phyloP scores from a whole-genome alignment of 495 filamentous ascomycete genomes.

The Collariella sp. region DNA sequence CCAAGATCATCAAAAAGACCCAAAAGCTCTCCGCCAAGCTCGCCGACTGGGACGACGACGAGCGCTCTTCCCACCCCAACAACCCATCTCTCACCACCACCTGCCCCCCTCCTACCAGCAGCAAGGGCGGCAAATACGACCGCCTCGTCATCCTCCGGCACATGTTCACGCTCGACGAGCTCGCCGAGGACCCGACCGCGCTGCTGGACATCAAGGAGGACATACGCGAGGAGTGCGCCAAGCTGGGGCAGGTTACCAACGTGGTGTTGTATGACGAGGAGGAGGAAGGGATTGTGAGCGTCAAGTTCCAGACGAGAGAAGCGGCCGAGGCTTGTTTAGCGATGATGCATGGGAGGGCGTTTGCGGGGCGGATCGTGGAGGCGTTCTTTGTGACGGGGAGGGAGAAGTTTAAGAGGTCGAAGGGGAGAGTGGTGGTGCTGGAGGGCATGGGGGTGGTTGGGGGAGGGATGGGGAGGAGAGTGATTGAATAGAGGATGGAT shows the following conservation, averaged over 20 bases:
- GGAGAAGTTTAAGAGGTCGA: conserved; percentile 69
- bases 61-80: conserved; percentile 25
- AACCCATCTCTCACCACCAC: conserved; percentile 23
- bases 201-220: conserved; percentile 91
- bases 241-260: conserved; percentile 82
- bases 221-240: conserved; percentile 79
- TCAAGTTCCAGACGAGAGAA: conserved; percentile 61
- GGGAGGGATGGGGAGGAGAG: conserved; percentile 22
- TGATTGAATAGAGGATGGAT: not conserved
- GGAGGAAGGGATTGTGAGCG: conserved; percentile 75
- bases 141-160: conserved; percentile 83
- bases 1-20: conserved; percentile 78
- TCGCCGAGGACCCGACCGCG: conserved; percentile 76
- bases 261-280: conserved; percentile 86
- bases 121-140: conserved; percentile 57
- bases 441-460: conserved; percentile 28
- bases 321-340: conserved; percentile 66
- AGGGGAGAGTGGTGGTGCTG: conserved; percentile 18
- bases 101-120: not conserved
- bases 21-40: conserved; percentile 84
- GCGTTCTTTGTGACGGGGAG: conserved; percentile 68
- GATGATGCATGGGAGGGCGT: conserved; percentile 73
- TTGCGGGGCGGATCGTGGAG: conserved; percentile 62
- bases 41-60: conserved; percentile 88
- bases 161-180: conserved; percentile 85